A percentile compares a stretch with the other conserved stretches of the same genome.
These are phyloP conservation scores for Limtongia smithiae DNA, from an alignment of 805 yeast genomes.

Conservation along the genomic window DNA sequence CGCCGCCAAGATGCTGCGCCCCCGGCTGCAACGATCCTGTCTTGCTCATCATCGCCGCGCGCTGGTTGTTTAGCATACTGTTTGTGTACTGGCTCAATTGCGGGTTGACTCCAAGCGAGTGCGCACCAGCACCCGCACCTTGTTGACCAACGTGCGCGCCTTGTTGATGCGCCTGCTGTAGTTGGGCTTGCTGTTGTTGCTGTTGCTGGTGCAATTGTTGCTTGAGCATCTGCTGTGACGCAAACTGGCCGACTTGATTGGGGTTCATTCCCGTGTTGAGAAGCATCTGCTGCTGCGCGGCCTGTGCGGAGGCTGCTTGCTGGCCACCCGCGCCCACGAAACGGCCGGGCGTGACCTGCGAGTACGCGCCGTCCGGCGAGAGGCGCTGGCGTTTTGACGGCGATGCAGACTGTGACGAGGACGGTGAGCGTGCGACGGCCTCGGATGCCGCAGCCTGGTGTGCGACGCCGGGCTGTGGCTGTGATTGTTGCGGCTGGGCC, in stretches of 20 bases:
- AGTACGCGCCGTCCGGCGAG: constrained; percentile 36
- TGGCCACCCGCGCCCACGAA: constrained; percentile 10
- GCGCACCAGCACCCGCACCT: constrained; percentile 7
- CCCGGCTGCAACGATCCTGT: constrained; percentile 14
- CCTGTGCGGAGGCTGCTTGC: constrained; percentile 12
- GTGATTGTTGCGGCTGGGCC: constrained; percentile 8
- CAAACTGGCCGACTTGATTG: constrained; percentile 10
- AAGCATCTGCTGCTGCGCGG: constrained; percentile 32
- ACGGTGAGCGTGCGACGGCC: constrained; percentile 28
- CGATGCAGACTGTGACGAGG: constrained; percentile 32
- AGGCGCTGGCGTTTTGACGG: constrained; percentile 39
- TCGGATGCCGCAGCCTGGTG: constrained; percentile 17
- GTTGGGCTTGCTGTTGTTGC: constrained; percentile 28
- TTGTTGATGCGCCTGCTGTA: constrained; percentile 35
- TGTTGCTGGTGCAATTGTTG: constrained; percentile 32
- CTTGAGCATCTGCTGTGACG: constrained; percentile 33
- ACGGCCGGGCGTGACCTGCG: constrained; percentile 21
- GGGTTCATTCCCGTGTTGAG: constrained; percentile 30
- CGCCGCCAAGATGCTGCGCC: constrained; percentile 15
- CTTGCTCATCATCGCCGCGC: constrained; percentile 19
- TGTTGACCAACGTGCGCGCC: constrained; percentile 17
- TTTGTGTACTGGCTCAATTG: constrained; percentile 25
- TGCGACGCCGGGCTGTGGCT: constrained; percentile 16
- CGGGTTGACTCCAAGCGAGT: constrained; percentile 22
- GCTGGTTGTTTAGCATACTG: constrained; percentile 22